Percentiles rank a stretch among this genome's conserved stretches.
phyloP scores from a whole-genome alignment of 768 basidiomycete genomes.

The Boletus insuetus region DNA sequence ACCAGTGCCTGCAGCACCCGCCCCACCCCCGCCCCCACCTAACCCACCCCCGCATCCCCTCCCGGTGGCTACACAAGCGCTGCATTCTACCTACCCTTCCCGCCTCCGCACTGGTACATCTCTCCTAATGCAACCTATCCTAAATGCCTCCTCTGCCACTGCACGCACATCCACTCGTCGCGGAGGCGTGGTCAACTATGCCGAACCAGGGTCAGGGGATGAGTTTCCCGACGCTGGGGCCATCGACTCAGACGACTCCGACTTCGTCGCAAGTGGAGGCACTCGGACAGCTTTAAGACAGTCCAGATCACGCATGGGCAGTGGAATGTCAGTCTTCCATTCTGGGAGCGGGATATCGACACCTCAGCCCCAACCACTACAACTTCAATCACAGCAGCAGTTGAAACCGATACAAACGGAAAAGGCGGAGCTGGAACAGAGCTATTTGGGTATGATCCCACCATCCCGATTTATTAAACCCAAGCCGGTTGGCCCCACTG shows the following conservation, averaged over 20 bases:
- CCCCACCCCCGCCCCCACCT: slow-evolving; percentile 35
- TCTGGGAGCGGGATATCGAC: slow-evolving; percentile 42
- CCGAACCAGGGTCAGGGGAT: slow-evolving; percentile 81
- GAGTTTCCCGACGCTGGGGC: slow-evolving; percentile 80
- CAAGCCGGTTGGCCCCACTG: slow-evolving; percentile 53
- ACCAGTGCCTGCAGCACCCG: too few species aligned
- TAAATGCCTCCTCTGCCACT: slow-evolving; percentile 41
- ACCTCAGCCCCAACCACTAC: slow-evolving; percentile 30
- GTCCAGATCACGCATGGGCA: slow-evolving; percentile 40
- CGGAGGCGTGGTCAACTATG: slow-evolving; percentile 78
- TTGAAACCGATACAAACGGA: slow-evolving; percentile 30
- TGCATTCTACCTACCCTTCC: slow-evolving; percentile 80
- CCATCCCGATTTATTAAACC: slow-evolving; percentile 74
- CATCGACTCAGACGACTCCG: slow-evolving; percentile 81
- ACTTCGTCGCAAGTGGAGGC: slow-evolving; percentile 68
- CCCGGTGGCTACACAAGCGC: slow-evolving; percentile 64
- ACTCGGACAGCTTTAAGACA: slow-evolving; percentile 56
- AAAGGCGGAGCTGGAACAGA: slow-evolving; percentile 75
- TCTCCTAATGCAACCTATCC: slow-evolving; percentile 86
- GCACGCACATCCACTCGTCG: slow-evolving; percentile 53
- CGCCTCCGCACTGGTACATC: slow-evolving; percentile 89
- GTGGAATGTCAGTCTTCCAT: slow-evolving; percentile 56
- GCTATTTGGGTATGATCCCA: slow-evolving; percentile 84
- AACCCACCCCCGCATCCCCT: slow-evolving; percentile 58
- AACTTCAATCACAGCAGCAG: slow-evolving; percentile 17